Percentiles rank a stretch among this genome's conserved stretches.
These are phyloP conservation scores for Candida chauliodis DNA, from an alignment of 805 yeast genomes.

Conservation along the genomic window DNA sequence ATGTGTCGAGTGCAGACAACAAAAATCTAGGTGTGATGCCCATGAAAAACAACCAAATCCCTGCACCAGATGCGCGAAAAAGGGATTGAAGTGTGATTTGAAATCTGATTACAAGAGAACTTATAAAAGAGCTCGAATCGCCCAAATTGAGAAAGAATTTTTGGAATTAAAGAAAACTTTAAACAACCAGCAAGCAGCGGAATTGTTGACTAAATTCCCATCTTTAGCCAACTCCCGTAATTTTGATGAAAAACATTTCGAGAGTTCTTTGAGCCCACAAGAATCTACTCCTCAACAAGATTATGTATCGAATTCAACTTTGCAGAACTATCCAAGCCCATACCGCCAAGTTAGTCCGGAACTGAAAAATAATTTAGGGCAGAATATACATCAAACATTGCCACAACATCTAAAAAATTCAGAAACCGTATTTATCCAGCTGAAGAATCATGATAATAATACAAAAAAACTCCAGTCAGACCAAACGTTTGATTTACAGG, in stretches of 20 bases:
- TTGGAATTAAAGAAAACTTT: conserved; percentile 61
- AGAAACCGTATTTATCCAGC: too few relatives aligned
- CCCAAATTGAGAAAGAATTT: conserved; percentile 80
- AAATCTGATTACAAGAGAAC: conserved; percentile 85
- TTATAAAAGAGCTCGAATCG: conserved; percentile 78
- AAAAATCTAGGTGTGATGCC: conserved; percentile 89
- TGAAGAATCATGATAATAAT: background rate
- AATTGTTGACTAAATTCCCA: conserved; percentile 25
- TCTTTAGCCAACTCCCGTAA: conserved; percentile 12
- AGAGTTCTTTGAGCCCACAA: conserved; percentile 2
- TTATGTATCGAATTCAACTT: background rate
- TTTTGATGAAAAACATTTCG: background rate
- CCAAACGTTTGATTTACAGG: background rate
- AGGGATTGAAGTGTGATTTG: conserved; percentile 66
- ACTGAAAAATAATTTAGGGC: background rate
- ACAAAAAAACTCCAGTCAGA: background rate
- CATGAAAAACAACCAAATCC: conserved; percentile 69
- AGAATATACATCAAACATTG: background rate
- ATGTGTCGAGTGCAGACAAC: conserved; percentile 95
- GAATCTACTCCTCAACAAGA: background rate
- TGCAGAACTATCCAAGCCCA: too few relatives aligned
- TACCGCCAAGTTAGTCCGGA: too few relatives aligned
- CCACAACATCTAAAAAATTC: background rate
- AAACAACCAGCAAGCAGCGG: conserved; percentile 29
- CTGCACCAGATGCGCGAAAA: conserved; percentile 76